phyloP scores from a whole-genome alignment of 2,329 filamentous ascomycete species.

The Colletotrichum sp. region DNA sequence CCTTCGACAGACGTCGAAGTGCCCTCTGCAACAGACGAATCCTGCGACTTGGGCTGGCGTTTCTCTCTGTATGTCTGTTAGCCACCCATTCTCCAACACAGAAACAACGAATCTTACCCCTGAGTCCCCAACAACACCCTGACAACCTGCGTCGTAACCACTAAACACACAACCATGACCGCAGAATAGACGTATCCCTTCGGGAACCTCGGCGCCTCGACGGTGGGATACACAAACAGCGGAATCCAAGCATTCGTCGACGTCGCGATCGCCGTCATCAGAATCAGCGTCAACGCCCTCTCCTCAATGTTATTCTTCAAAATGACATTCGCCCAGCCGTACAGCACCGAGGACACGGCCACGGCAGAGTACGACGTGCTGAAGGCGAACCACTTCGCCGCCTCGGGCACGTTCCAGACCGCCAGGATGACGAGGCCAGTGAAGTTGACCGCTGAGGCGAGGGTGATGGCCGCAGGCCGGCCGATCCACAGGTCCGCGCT shows the following conservation, averaged over 20 bases:
- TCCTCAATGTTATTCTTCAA: slow-evolving; percentile 50
- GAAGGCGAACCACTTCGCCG: slow-evolving; percentile 58
- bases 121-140: slow-evolving; percentile 17
- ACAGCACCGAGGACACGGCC: slow-evolving; percentile 58
- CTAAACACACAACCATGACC: slow-evolving; percentile 34
- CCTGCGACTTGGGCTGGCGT: neutral
- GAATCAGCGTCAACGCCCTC: slow-evolving; percentile 52
- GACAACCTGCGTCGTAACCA: slow-evolving; percentile 28
- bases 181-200: slow-evolving; percentile 46
- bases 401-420: slow-evolving; percentile 60
- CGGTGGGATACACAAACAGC: slow-evolving; percentile 52
- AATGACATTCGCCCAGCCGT: slow-evolving; percentile 60
- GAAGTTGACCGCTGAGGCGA: slow-evolving; percentile 54
- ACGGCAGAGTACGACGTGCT: slow-evolving; percentile 51
- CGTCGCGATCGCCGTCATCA: slow-evolving; percentile 58
- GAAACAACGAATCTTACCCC: neutral
- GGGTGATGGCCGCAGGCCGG: slow-evolving; percentile 59
- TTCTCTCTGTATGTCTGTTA: neutral
- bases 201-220: slow-evolving; percentile 44
- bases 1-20: neutral
- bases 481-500: slow-evolving; percentile 59
- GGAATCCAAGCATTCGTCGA: slow-evolving; percentile 62
- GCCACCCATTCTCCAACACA: neutral
- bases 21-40: neutral
- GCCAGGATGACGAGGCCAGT: slow-evolving; percentile 56